Evolutionary conservation across 345 rosid species (phyloP), one percentile per base, ranked within the genome.

Genomic region (Aquilaria sinensis): DNA sequence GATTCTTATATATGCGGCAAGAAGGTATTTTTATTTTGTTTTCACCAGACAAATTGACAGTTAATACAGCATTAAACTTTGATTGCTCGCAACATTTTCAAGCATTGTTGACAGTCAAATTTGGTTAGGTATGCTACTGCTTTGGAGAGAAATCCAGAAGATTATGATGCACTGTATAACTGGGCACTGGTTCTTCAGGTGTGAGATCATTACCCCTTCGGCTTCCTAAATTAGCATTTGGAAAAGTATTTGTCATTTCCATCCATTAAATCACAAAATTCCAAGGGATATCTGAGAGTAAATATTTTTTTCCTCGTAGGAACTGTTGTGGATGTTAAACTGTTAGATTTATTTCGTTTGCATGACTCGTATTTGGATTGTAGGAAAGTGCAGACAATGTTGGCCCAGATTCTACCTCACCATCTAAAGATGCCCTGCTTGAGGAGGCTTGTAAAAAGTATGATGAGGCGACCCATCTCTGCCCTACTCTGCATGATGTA

Each of bases 121-220:
- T 66, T 63, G 80, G 67, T 9, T 75, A 90, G 99, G 88, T 90
- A 94, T 73, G 97, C 97, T 37, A 84, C 83, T 66, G 84, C 99
- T 9, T 78, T 94, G 41, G 88, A 86, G 70, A 84, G 93, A 72
- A 88, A 94, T 68, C 89, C 99, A 13, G 93, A 92, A 51, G 97
- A 94, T 76, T 87, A 88, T 78, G 99, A 94, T 75, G 96, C 99
- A 13, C 67, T 94, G 14, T 94, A 90, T 80, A 94, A 94, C 65
- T 94, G 99, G 99, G 99, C 96, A 43, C 80, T 94, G 84, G 92
- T 94, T 77, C 97, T 94, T 78, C 99, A 94, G 99, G 99, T 90
- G 32, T 69, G 73, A 64, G 62, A 63, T 49, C 23, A 53, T 58
- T 29, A 52, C 43, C 53, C 50, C 23, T 29, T 59, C 59, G 12